Base-by-base conservation (phyloP, 768 basidiomycete species). In the Amanita exitialis region DNA sequence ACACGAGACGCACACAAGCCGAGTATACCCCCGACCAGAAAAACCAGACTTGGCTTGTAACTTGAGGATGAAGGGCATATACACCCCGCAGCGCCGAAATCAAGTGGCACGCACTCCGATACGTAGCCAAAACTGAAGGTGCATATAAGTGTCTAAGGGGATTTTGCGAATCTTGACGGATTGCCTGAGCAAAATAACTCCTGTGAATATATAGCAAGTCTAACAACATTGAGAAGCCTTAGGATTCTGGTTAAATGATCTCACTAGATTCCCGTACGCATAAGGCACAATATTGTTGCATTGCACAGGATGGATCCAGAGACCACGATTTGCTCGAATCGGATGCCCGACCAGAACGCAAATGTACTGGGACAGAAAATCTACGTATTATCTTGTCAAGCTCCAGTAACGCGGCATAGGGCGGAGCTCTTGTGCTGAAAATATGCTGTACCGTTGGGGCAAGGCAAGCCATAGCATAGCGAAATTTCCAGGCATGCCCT, bases 11-110 rank as follows among this genome's bases (percentile, higher is more conserved):
- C 56, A 78, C 77, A 49, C 75, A 75, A 15, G 77, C 65, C 2
- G 75, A 73, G 53, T 74, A 77, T 41, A 74, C 59, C 1, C 65
- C 64, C 0, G 75, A 72, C 77, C 78, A 79, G 59, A 77, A 77
- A 56, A 69, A 75, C 74, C 77, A 78, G 7, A 64, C 59, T 35
- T 61, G 57, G 21, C 66, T 58, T 6, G 66, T 59, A 3, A 64
- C 59, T 9, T 48, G 56, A 9, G 68, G 69, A 57, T 74, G 69
- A 20, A 65, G 59, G 6, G 50, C 50, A 46, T 69, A 73, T 27
- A 78, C 51, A 10, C 63, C 63, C 44, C 61, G 59, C 44, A 77
- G 58, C 44, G 68, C 65, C 9, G 66, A 62, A 39, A 76, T 69
- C n/a, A 76, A 54, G 32, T 68, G 58, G 43, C 67, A 66, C 2